Base-by-base conservation (phyloP, 441 rosid genomes). In the Erodium texanum region DNA sequence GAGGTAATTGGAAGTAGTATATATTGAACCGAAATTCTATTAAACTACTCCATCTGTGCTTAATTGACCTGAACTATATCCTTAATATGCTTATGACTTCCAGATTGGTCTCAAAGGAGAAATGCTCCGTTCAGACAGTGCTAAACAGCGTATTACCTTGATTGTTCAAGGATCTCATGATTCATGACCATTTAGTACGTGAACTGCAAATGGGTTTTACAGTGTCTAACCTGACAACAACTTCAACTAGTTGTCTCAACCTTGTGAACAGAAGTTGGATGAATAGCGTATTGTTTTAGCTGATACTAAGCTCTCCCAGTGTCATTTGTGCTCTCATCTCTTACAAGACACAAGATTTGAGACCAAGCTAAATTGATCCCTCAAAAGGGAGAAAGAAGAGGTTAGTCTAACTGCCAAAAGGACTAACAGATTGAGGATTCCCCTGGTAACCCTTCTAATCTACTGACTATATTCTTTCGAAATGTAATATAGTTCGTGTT, bases 81-180 rank as follows among this genome's bases (percentile, higher is more conserved):
- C 8, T 65, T 69, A 64, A 72, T 66, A 32, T 70, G 68, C 27
- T 18, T 72, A 1, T 62, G 64, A 73, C 71, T 22, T 59, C 71
- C 79, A 83, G 87, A 65, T 73, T 43, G 85, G 80, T 65, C 70
- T 71, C 41, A 83, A 79, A 75, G 87, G 82, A 67, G 84, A 83
- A 11, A 76, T 9, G 69, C 73, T 84, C 41, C 83, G 81, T 5
- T 67, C 82, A 23, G 87, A 84, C 71, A 80, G 81, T 59, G 84
- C 80, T 68, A 84, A 84, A 70, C 84, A 73, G 70, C 79, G 78
- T 65, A 73, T 80, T 23, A 48, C 79, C 27, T 45, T 76, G 52
- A 66, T 77, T 22, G 79, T 79, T 48, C 81, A 76, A 75, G 82
- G 69, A 73, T 45, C 79, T 73, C 87, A 80, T 78, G 83, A 80